Evolutionary conservation across 768 basidiomycete species (phyloP).

Genomic region (Multifurca ochricompacta): DNA sequence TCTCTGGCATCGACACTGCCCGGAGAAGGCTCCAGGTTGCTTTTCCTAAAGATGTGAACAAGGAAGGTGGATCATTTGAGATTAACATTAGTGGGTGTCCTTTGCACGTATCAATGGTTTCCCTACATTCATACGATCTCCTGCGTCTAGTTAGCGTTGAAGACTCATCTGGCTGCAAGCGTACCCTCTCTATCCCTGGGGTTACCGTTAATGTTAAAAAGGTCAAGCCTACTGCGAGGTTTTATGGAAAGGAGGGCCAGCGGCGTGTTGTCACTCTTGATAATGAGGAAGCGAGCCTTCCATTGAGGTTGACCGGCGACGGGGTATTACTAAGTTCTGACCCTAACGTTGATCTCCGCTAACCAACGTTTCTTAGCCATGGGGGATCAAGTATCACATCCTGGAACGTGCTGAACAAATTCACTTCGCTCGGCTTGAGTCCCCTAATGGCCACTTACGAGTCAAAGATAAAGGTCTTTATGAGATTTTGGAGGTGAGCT

Average conservation of each 20-base stretch:
- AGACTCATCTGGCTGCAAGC: constrained; percentile 83
- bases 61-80: constrained; percentile 68
- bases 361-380: constrained; percentile 51
- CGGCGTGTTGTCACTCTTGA: constrained; percentile 63
- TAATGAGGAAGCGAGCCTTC: constrained; percentile 62
- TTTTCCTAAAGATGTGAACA: constrained; percentile 58
- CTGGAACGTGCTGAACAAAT: constrained; percentile 36
- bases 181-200: constrained; percentile 65
- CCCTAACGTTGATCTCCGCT: not conserved
- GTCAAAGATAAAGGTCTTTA: constrained; percentile 75
- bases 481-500: constrained; percentile 51
- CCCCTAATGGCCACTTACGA: constrained; percentile 63
- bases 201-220: constrained; percentile 79
- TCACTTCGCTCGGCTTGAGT: constrained; percentile 37
- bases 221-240: constrained; percentile 84
- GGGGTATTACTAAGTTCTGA: constrained; percentile 45
- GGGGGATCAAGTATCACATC: constrained; percentile 71
- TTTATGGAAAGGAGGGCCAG: constrained; percentile 60
- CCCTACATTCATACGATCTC: constrained; percentile 15
- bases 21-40: constrained; percentile 53
- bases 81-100: constrained; percentile 58
- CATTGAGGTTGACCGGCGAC: constrained; percentile 84
- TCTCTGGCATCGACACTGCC: constrained; percentile 47
- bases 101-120: not conserved
- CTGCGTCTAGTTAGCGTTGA: constrained; percentile 63